phyloP scores from a whole-genome alignment of 768 basidiomycete genomes.

The Pleurotus eryngii region DNA sequence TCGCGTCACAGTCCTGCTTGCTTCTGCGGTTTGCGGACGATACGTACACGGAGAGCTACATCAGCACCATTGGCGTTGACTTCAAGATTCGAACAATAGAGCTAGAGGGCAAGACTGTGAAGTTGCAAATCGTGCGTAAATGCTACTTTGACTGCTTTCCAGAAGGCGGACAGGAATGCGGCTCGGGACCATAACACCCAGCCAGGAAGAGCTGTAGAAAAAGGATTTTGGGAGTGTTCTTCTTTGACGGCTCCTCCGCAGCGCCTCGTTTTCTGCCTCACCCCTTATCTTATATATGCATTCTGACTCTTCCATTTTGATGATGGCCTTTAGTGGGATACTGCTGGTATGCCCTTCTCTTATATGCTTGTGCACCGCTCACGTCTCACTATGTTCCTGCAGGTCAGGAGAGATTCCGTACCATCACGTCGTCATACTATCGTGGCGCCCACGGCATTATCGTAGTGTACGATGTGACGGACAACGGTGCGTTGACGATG shows the following conservation, averaged over 20 bases:
- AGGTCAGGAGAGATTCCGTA: constrained; percentile 98
- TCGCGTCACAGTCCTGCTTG: constrained; percentile 68
- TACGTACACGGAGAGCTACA: constrained; percentile 96
- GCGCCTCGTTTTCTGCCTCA: neutral
- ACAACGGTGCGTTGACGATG: constrained; percentile 59
- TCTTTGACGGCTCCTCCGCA: neutral
- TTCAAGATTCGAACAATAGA: constrained; percentile 99
- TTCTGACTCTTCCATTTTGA: constrained; percentile 25
- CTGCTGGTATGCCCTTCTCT: constrained; percentile 61
- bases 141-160: constrained; percentile 15
- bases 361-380: neutral
- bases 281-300: neutral
- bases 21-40: constrained; percentile 94
- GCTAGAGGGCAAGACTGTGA: constrained; percentile 96
- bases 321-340: constrained; percentile 78
- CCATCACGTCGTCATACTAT: constrained; percentile 99
- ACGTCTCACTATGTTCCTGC: constrained; percentile 5
- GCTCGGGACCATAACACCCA: neutral
- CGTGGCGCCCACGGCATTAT: constrained; percentile 98
- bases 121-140: constrained; percentile 89
- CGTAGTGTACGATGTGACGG: constrained; percentile 97
- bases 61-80: constrained; percentile 97
- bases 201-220: neutral
- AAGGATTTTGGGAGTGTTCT: neutral
- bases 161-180: neutral